These are phyloP conservation scores for Beauveria bassiana DNA, from an alignment of 2,329 filamentous ascomycete species.

Conservation along the genomic window DNA sequence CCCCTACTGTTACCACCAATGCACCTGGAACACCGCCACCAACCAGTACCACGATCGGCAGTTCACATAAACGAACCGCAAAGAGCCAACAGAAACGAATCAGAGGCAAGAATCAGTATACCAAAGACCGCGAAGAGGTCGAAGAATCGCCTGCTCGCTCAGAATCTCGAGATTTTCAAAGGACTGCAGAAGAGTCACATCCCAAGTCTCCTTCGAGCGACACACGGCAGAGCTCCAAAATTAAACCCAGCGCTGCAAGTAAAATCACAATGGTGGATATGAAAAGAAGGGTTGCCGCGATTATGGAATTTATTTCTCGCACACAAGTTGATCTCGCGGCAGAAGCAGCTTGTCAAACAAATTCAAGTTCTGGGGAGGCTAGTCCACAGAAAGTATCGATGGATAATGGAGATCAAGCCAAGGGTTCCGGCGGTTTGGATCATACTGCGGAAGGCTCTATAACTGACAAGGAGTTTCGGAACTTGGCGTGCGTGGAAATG, in stretches of 20 bases:
- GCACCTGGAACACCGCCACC: conserved; percentile 34
- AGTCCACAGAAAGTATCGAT: conserved; percentile 30
- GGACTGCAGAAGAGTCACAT: conserved; percentile 29
- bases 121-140: conserved; percentile 60
- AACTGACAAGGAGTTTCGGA: conserved; percentile 54
- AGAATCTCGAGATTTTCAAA: conserved; percentile 41
- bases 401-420: conserved; percentile 1
- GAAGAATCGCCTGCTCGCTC: conserved; percentile 52
- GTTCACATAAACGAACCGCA: conserved; percentile 50
- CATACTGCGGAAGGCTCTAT: neutral
- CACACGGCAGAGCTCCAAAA: conserved; percentile 46
- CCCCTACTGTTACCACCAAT: conserved; percentile 20
- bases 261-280: conserved; percentile 83
- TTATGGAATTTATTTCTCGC: conserved; percentile 82
- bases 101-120: conserved; percentile 75
- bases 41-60: conserved; percentile 36
- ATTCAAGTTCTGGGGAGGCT: conserved; percentile 30
- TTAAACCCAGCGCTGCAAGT: conserved; percentile 45
- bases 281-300: conserved; percentile 73
- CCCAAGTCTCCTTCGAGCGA: conserved; percentile 32
- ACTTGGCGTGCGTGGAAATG: conserved; percentile 76
- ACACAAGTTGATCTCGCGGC: conserved; percentile 82
- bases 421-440: conserved; percentile 11
- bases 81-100: conserved; percentile 58
- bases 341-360: conserved; percentile 41